phyloP scores from a whole-genome alignment of 257 asterid species.

The Nicotiana attenuata region DNA sequence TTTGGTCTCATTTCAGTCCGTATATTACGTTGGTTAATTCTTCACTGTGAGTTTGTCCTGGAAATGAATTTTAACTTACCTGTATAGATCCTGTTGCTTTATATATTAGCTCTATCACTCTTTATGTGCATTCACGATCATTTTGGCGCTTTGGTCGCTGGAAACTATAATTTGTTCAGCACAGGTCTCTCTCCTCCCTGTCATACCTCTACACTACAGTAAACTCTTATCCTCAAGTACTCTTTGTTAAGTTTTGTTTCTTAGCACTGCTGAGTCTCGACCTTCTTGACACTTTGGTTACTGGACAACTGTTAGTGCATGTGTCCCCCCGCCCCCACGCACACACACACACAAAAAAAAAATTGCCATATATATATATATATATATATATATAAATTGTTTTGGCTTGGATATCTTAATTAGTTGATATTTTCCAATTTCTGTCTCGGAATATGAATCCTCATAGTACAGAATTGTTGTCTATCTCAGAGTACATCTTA shows the following conservation, averaged over 20 bases:
- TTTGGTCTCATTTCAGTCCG: not conserved
- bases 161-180: not conserved
- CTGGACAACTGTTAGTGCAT: not conserved
- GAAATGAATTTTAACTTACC: not conserved
- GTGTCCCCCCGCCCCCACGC: not conserved
- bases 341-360: no score
- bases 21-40: not conserved
- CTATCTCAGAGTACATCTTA: not conserved
- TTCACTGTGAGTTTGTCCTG: not conserved
- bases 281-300: not conserved
- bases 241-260: not conserved
- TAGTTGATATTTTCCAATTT: not conserved
- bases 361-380: no score
- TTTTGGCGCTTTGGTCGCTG: not conserved
- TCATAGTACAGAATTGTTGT: not conserved
- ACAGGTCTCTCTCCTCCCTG: not conserved
- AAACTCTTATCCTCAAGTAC: not conserved
- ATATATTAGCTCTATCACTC: conserved; percentile 5
- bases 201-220: not conserved
- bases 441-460: not conserved
- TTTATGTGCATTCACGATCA: not conserved
- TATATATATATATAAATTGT: not conserved
- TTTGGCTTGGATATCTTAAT: not conserved
- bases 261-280: not conserved
- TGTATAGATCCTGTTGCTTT: not conserved